Conservation (phyloP, 139 green algal genomes). For the Astrephomene gubernaculifera region DNA sequence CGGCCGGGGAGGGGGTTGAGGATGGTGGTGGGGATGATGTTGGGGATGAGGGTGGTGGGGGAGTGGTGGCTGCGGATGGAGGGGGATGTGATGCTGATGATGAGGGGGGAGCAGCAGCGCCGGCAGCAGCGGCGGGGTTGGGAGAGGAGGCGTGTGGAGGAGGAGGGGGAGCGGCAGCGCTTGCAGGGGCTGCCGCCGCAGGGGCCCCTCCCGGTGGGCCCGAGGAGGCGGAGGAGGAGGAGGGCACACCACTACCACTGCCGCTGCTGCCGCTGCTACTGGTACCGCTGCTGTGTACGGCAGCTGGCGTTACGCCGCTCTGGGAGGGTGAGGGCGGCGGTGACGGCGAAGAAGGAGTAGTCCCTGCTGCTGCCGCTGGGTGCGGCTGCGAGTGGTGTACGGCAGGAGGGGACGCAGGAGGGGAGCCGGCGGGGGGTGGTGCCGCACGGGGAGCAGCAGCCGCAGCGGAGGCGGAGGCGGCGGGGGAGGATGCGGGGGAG, state of each 20-base stretch:
- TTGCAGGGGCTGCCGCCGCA: neutral
- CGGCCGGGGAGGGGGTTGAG: neutral
- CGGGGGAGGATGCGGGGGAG: too few species aligned
- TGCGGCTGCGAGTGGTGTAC: too few species aligned
- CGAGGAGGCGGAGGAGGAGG: neutral
- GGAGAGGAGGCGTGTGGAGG: neutral
- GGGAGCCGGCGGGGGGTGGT: too few species aligned
- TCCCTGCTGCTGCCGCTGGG: neutral
- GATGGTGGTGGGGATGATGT: neutral
- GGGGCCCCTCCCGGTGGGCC: neutral
- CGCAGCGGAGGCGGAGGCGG: too few species aligned
- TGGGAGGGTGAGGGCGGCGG: too few species aligned
- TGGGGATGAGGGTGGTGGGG: neutral
- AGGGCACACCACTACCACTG: neutral
- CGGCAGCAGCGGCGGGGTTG: conserved; percentile 20
- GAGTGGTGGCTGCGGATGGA: neutral
- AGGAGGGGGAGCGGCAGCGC: neutral
- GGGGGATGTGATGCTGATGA: neutral
- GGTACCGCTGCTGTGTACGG: neutral
- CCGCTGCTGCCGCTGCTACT: neutral
- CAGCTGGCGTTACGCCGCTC: too few species aligned
- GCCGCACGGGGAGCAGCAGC: too few species aligned
- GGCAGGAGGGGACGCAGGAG: too few species aligned
- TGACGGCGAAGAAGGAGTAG: too few species aligned
- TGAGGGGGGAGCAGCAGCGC: neutral